Evolutionary conservation across 345 rosid genomes (phyloP).

Genomic region (Gossypium anomalum): DNA sequence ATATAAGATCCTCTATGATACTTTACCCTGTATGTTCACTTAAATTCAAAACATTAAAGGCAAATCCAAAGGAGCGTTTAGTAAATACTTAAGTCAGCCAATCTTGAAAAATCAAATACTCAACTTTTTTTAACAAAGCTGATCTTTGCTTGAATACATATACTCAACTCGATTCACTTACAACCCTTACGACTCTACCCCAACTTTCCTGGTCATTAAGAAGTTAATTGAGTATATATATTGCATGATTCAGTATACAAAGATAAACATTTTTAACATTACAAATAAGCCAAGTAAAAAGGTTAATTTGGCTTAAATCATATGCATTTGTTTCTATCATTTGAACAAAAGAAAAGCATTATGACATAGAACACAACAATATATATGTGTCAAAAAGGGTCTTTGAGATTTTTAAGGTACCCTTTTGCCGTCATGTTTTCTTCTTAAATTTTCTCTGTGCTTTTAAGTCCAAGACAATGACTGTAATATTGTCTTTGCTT

Average conservation of each 20-base stretch:
- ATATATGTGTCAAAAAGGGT: neutral
- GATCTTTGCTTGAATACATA: no score
- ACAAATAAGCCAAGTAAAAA: constrained; percentile 18
- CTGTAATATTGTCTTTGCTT: constrained; percentile 79
- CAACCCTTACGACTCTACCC: no score
- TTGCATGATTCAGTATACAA: neutral
- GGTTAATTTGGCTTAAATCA: constrained; percentile 10
- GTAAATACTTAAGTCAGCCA: no score
- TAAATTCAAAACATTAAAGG: no score
- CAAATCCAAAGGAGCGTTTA: no score
- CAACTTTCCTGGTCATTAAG: neutral
- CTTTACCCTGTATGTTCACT: no score
- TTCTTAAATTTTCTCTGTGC: constrained; percentile 56
- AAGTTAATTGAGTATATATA: constrained; percentile 9
- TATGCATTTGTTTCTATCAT: neutral
- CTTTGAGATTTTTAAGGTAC: neutral
- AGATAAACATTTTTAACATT: neutral
- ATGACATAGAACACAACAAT: neutral
- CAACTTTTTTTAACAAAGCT: no score
- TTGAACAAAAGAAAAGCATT: neutral
- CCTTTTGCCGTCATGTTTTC: constrained; percentile 24
- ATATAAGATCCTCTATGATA: no score
- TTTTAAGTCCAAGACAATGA: constrained; percentile 66
- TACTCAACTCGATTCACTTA: no score
- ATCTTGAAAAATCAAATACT: no score